Evolutionary conservation across 345 rosid species (phyloP), one percentile per base, ranked within the genome.

Genomic region (Triadica sebifera): DNA sequence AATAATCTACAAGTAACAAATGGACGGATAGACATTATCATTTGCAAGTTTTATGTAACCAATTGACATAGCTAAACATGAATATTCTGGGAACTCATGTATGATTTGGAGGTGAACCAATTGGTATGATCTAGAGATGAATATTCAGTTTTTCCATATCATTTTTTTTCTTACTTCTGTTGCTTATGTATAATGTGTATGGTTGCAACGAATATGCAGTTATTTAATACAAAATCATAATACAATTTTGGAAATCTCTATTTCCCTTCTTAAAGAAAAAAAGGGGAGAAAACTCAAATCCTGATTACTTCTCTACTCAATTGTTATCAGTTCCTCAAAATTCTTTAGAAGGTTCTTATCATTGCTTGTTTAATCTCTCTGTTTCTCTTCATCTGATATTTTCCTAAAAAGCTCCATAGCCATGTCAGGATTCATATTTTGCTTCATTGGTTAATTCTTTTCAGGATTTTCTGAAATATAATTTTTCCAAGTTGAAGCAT

Each of bases 381-480:
- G n/a, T n/a, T n/a, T n/a, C n/a, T n/a, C n/a, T n/a, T 16, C 34
- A 65, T 69, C 49, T 51, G 46, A 45, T 45, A 43, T 34, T 46
- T 24, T 51, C 46, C 29, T 45, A 53, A 25, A 64, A 4, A n/a
- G n/a, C n/a, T 24, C 47, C 12, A 12, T 41, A 57, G 62, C 24
- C 66, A 20, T 52, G 68, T 65, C 6, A 29, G 45, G 53, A 22
- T 73, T 64, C 53, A 49, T 69, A 66, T 45, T 41, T 70, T 65
- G 65, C 19, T 17, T n/a, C n/a, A n/a, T n/a, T 29, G 25, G 16
- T 13, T 19, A 13, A 49, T 72, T 67, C 74, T 74, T 62, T 73
- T 24, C 83, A 93, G 97, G 94, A 91, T 82, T 91, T 91, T 84
- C 34, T 86, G 62, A 88, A 82, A 82, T 91, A 83, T 80, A 91